Base-by-base conservation (phyloP, 805 yeast species). In the Metschnikowia arizonensis region DNA sequence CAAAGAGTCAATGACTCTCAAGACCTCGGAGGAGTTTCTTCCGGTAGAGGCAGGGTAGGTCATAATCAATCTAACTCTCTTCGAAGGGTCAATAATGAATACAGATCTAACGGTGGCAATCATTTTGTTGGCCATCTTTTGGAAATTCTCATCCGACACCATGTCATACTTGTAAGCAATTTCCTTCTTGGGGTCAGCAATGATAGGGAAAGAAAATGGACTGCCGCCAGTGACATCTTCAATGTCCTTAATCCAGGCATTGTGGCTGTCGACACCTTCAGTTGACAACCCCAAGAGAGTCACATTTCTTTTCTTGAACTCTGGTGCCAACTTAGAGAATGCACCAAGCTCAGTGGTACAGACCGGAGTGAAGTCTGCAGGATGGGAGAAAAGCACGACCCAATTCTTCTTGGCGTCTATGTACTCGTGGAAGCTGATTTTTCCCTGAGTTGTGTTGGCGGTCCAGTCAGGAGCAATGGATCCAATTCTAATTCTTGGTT, bases 261-360 rank as follows among this genome's bases (percentile, higher is more conserved):
- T 66, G 68, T 83, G 88, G 40, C 83, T 76, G 30, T 74, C 78
- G 25, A 79, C 69, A 30, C 72, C 78, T 62, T 83, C 83, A 45
- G 85, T 83, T 26, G 85, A 80, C 48, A 83, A 69, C 31, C 88
- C 88, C 59, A 83, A 76, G 59, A 83, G 70, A 58, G 82, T 81
- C 45, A 82, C 82, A 46, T 77, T 77, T 62, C 88, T 73, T 62
- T 77, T 75, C 55, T 71, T 72, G 59, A 83, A 83, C 61, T 83
- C 88, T 11, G 85, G 84, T 60, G 82, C 80, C 59, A 83, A 69
- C 59, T 79, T 77, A 52, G 88, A 83, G 58, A 83, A 82, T 6
- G 88, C 88, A 51, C 88, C 88, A 48, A 83, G 71, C 64, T 83
- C 89, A 42, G 89, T 83, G 52, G 88, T 83, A 63, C 89, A 83